Evolutionary conservation across 2,329 filamentous ascomycete genomes (phyloP), one percentile per base, ranked within the genome.

Genomic region (Calycina herbarum): DNA sequence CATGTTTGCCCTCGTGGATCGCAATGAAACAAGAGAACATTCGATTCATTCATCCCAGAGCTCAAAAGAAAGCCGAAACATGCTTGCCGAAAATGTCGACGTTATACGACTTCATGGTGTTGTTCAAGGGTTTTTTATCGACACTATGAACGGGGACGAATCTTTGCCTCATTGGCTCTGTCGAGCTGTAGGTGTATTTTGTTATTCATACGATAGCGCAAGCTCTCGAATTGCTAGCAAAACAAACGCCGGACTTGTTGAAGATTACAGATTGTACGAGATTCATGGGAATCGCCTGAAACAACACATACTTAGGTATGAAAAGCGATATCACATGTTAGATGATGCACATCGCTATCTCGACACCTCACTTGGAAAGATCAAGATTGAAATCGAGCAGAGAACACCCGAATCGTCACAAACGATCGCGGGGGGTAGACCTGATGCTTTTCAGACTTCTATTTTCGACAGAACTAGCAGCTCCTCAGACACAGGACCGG

Each of bases 81-180:
- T 78, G 72, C 69, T 77, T 2, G 74, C 77, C 11, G 82, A 84
- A 42, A 79, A 76, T 51, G 75, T 85, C 7, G 83, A 86, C 63
- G 79, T 84, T 24, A 78, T 86, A 1, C 75, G 80, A 29, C 75
- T 85, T 7, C 83, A 85, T 68, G 80, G 79, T 38, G 82, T 85
- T 5, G 81, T 85, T 1, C 83, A 85, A 67, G 79, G 79, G 1
- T 85, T 85, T 67, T 84, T 85, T 64, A 75, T 82, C 29, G 82
- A 84, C 59, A 77, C 78, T 0, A 74, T 85, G 2, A 76, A 76
- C 24, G 72, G 69, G 7, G 77, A 79, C 20, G 78, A 77, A 35
- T 74, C 80, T 60, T 74, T 81, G 0, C 70, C 76, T 0, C 80
- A 81, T 66, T 86, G 83, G 83, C 76, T 86, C 11, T 79, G 82